Base-by-base conservation (phyloP, 148 eudicot genomes). In the Fallopia convolvulus region DNA sequence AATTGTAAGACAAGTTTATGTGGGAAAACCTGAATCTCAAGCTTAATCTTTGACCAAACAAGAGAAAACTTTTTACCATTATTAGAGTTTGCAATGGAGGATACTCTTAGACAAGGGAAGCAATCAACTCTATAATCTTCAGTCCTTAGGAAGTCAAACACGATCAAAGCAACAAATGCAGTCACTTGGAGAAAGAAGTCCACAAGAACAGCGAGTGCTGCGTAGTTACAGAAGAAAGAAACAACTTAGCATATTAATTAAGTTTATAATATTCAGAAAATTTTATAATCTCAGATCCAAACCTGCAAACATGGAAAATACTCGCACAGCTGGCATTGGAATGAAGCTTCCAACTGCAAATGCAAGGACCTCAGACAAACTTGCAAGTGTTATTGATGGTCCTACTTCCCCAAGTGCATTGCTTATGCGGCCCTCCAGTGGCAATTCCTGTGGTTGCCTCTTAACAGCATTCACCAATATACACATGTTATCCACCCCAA, bases 281-380 rank as follows among this genome's bases (percentile, higher is more conserved):
- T 26, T 26, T 58, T 33, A 33, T 63, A 26, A 63, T 26, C 23
- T 30, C 2, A 50, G 40, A 0, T 5, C 11, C 70, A 76, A 53
- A 96, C 99, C 99, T 91, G 99, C 99, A 86, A 93, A 93, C 98
- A 96, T 88, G 44, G 99, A 96, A 83, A 96, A 96, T n/a, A 93
- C 98, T 73, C 97, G 99, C 75, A 91, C 89, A 75, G 99, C 99
- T 44, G 99, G 99, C 98, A 91, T 89, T 44, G 98, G 99, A 80
- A 93, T 96, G 78, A 96, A 93, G 80, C 97, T 87, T 77, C 99
- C 99, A 70, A 96, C 99, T 79, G 99, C 93, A 90, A 96, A 96
- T 58, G 99, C 99, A 74, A 96, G 83, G 66, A 96, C 94, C 85
- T 96, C 99, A 7, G 99, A 89, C 23, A 96, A 83, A 85, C 98